Evolutionary conservation across 345 rosid genomes (phyloP), one percentile per base, ranked within the genome.

Genomic region (Syzygium aqueum): DNA sequence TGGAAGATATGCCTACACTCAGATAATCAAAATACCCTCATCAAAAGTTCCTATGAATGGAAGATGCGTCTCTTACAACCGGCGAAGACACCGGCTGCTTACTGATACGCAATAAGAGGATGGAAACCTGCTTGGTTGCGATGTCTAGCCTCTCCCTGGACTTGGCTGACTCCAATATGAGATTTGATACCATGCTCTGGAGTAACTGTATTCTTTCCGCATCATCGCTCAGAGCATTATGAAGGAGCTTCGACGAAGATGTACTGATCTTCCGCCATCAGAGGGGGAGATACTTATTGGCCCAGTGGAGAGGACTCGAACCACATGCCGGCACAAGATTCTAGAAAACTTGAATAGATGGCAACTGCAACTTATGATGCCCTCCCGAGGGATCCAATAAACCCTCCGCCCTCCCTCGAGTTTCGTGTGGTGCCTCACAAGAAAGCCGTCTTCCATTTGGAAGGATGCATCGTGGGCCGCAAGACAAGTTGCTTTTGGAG

Each of bases 381-480:
- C 98, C 88, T 96, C 99, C 88, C 91, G 94, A 59, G 96, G 98
- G 86, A 89, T 92, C 99, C 99, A 97, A 87, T 93, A 96, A 19
- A 96, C 98, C 92, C 94, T 97, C 84, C 98, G 91, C 59, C 99
- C 98, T 77, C 98, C 99, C 30, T 96, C 99, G 0, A 93, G 92
- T 91, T 97, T 95, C 5, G 98, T 97, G 90, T 95, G 98, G 91
- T 97, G 99, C 90, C 99, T 93, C 87, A 96, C 97, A 11, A 95
- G 95, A 88, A 94, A 97, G 43, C 96, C 91, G 12, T 95, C 97
- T 43, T 97, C 98, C 92, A 95, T 88, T 89, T 92, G 98, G 90
- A 96, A 97, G 43, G 98, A 97, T 17, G 98, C 99, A 51, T 97
- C 95, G 87, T 97, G 98, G 28, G 98, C 98, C 9, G 98, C 99